Percentiles rank a stretch among this genome's conserved stretches.
Evolutionary conservation across 164 flowering plant genomes (phyloP).

Genomic region (Malania oleifera): DNA sequence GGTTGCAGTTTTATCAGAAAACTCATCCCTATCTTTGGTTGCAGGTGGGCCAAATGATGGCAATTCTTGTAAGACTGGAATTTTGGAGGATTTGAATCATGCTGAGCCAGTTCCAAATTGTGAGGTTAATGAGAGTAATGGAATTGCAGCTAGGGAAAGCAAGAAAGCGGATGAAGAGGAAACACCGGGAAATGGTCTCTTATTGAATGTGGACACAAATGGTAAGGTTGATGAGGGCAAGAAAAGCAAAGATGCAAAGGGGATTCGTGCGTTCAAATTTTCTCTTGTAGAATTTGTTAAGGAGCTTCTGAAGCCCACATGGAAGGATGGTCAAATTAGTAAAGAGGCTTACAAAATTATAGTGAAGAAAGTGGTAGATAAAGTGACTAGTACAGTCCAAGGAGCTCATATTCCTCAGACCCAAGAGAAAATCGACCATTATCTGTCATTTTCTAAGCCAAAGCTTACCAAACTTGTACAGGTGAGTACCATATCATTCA

Average conservation of each 20-base stretch:
- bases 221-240: constrained; percentile 25
- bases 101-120: neutral
- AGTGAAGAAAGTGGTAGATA: constrained; percentile 89
- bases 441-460: constrained; percentile 58
- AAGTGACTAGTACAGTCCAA: constrained; percentile 60
- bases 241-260: constrained; percentile 6
- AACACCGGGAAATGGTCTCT: neutral
- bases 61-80: neutral
- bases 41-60: neutral
- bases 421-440: constrained; percentile 73
- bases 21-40: neutral
- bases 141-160: neutral
- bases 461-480: constrained; percentile 63
- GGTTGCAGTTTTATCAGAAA: neutral
- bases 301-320: constrained; percentile 79
- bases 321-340: constrained; percentile 90
- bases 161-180: neutral
- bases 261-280: constrained; percentile 6
- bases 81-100: neutral
- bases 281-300: constrained; percentile 56
- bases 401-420: constrained; percentile 65
- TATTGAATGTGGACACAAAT: constrained; percentile 9
- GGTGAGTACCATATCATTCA: no score
- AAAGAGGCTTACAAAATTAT: constrained; percentile 83
- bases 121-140: neutral